Evolutionary conservation across 2,329 filamentous ascomycete species (phyloP).

Genomic region (Colletotrichum camelliae): DNA sequence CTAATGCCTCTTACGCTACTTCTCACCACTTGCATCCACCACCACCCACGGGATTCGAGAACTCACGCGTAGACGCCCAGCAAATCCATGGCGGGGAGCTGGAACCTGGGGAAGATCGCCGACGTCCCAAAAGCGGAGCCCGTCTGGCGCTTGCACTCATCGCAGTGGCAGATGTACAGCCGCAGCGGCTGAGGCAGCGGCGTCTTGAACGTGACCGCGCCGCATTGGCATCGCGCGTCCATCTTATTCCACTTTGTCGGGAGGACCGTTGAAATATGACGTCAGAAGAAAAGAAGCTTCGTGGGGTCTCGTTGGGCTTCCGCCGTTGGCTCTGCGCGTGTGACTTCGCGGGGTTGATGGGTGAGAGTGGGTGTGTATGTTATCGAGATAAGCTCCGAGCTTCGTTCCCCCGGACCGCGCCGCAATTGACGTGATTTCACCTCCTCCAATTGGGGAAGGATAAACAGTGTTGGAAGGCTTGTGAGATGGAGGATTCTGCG

Average conservation of each 20-base stretch:
- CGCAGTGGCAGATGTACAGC: constrained; percentile 76
- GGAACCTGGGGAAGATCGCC: constrained; percentile 73
- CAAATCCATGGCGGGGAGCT: constrained; percentile 53
- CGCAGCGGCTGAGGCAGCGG: constrained; percentile 63
- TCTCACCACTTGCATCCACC: not conserved
- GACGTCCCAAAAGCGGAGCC: constrained; percentile 71
- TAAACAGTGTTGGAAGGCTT: not conserved
- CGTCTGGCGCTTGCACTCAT: constrained; percentile 69
- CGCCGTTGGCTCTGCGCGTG: not conserved
- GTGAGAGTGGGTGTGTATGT: not conserved
- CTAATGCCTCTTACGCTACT: not conserved
- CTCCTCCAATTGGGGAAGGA: not conserved
- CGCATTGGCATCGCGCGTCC: constrained; percentile 70
- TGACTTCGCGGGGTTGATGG: not conserved
- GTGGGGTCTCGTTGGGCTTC: not conserved
- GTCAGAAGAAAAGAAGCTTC: not conserved
- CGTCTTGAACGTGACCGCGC: constrained; percentile 65
- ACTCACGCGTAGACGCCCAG: constrained; percentile 62
- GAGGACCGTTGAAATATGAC: not conserved
- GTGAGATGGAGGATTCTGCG: not conserved
- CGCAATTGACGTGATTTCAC: not conserved
- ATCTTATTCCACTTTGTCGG: constrained; percentile 36
- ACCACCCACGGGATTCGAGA: not conserved
- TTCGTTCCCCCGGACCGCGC: not conserved
- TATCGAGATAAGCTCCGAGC: not conserved